phyloP scores from a whole-genome alignment of 2,329 filamentous ascomycete species.

The Calonectria pteridis region DNA sequence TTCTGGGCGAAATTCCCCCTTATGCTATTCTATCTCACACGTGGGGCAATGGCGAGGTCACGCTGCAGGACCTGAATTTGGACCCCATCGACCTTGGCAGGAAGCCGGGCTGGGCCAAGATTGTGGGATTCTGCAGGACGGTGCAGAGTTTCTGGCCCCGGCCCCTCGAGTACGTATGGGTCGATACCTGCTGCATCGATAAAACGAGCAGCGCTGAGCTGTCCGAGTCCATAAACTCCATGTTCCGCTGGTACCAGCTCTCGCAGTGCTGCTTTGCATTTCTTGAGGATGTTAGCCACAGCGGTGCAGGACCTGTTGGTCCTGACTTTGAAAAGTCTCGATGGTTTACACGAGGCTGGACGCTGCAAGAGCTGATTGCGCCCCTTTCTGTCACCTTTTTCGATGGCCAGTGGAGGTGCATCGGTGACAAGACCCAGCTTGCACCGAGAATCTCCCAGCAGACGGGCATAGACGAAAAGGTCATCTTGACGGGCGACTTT shows the following conservation, averaged over 20 bases:
- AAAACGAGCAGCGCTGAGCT: constrained; percentile 36
- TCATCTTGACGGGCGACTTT: constrained; percentile 18
- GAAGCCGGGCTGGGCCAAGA: constrained; percentile 29
- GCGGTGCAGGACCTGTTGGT: background rate
- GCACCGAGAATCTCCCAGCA: constrained; percentile 12
- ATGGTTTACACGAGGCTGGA: constrained; percentile 40
- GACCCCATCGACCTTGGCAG: background rate
- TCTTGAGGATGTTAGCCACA: constrained; percentile 54
- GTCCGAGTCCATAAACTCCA: constrained; percentile 40
- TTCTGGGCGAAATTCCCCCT: constrained; percentile 23
- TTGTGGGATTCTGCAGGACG: constrained; percentile 22
- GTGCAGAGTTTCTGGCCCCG: background rate
- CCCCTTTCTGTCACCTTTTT: constrained; percentile 30
- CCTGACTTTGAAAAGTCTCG: constrained; percentile 27
- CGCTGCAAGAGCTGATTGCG: constrained; percentile 35
- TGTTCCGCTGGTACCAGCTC: constrained; percentile 46
- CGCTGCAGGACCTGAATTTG: constrained; percentile 24
- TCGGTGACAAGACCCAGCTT: constrained; percentile 27
- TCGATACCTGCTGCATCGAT: constrained; percentile 33
- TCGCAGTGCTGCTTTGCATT: constrained; percentile 30
- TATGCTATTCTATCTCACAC: constrained; percentile 33
- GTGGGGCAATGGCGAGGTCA: constrained; percentile 25
- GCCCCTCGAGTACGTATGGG: constrained; percentile 25
- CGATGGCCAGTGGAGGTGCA: constrained; percentile 22
- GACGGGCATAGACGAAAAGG: constrained; percentile 30